Evolutionary conservation across 2,329 filamentous ascomycete genomes (phyloP).

Genomic region (Alternaria arbusti): DNA sequence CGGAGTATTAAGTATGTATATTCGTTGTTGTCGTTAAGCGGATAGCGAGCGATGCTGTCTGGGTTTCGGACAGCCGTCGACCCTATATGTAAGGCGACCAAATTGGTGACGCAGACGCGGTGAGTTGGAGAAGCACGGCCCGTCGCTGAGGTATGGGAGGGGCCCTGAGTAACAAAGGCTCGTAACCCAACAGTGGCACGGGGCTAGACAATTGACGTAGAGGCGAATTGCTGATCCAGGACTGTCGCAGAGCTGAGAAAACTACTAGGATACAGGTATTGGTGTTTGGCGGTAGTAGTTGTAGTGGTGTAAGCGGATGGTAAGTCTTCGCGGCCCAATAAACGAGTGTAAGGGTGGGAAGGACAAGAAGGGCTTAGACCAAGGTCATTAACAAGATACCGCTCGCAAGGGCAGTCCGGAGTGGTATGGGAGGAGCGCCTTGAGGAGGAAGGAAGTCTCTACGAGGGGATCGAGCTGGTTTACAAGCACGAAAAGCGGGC

Average conservation of each 20-base stretch:
- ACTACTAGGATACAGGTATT: constrained; percentile 14
- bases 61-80: constrained; percentile 12
- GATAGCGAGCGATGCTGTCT: constrained; percentile 15
- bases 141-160: constrained; percentile 23
- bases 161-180: constrained; percentile 36
- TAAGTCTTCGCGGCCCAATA: constrained; percentile 15
- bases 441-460: constrained; percentile 11
- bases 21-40: constrained; percentile 23
- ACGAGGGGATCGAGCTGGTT: constrained; percentile 30
- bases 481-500: constrained; percentile 28
- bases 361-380: constrained; percentile 19
- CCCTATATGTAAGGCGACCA: constrained; percentile 10
- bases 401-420: constrained; percentile 30
- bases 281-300: constrained; percentile 5
- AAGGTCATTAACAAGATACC: constrained; percentile 21
- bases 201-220: constrained; percentile 39
- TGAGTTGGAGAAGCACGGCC: constrained; percentile 15
- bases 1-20: constrained; percentile 23
- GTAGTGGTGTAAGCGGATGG: neutral
- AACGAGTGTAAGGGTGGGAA: constrained; percentile 36
- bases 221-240: constrained; percentile 10
- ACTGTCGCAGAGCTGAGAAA: constrained; percentile 18
- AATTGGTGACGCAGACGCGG: constrained; percentile 6
- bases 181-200: constrained; percentile 32
- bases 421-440: constrained; percentile 22